Base-by-base conservation (phyloP, 371 early-diverging fungal species). In the Thermomucor indicae-seudaticae region DNA sequence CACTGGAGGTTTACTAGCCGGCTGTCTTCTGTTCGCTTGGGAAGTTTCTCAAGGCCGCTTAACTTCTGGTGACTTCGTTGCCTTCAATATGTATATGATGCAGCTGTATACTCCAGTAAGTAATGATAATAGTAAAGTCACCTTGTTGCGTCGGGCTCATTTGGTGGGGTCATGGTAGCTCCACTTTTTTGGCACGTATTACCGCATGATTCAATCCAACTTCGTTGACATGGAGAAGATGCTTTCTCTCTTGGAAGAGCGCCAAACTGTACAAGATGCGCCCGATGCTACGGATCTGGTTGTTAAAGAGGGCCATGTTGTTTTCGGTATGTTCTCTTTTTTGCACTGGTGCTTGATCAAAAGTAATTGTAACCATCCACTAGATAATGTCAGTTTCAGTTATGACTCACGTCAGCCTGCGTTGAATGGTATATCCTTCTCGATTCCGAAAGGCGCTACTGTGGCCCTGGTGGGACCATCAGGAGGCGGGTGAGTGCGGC, bases 181-280 rank as follows among this genome's bases (percentile, higher is more conserved):
- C n/a, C 64, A 63, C 48, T 69, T 48, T 49, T 64, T 62, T 50
- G 84, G 70, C 56, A 80, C 54, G 7, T 70, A 78, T 69, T 64
- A 72, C 47, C 59, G 81, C 70, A 74, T 79, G 63, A 83, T 86
- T 30, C 79, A 87, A 51, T 74, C 85, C 69, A 92, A 91, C 78
- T 92, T 93, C 67, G 81, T 93, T 37, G 95, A 94, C 53, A 92
- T 93, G 94, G 96, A 95, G 54, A 91, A 90, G 61, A 90, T 95
- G 86, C 67, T 95, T 41, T 90, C 86, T 30, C 65, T 94, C 19
- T 86, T 93, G 51, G 75, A 92, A 47, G 89, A 87, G 48, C 62
- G 83, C 1, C 62, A 80, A 31, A 86, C 84, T 30, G 79, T 92
- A 12, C 59, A 86, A 48, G 83, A 88, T 47, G 73, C 72, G 0